Percentiles rank a stretch among this genome's conserved stretches.
These are phyloP conservation scores for Sporothrix variecibatus DNA, from an alignment of 2,329 filamentous ascomycete species.

Conservation along the genomic window DNA sequence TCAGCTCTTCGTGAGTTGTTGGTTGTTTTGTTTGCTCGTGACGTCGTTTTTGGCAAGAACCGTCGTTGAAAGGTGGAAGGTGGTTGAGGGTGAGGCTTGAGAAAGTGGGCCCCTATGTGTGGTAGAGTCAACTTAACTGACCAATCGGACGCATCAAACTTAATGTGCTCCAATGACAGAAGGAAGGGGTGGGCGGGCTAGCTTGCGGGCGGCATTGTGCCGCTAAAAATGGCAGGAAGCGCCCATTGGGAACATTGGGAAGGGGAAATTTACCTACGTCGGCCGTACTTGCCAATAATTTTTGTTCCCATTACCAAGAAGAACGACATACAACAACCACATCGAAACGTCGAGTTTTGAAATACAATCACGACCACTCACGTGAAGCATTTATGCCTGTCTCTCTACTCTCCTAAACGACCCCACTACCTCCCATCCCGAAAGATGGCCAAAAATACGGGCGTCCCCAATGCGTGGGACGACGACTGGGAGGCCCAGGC, in stretches of 20 bases:
- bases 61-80: neutral
- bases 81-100: constrained; percentile 8
- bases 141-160: constrained; percentile 18
- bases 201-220: constrained; percentile 7
- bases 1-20: neutral
- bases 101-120: neutral
- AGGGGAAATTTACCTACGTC: neutral
- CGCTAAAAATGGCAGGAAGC: constrained; percentile 14
- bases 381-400: too few species aligned
- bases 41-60: neutral
- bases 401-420: too few species aligned
- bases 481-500: constrained; percentile 81
- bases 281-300: neutral
- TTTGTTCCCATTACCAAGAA: neutral
- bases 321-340: neutral
- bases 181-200: neutral
- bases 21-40: neutral
- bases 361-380: neutral
- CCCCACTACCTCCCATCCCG: neutral
- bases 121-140: constrained; percentile 1
- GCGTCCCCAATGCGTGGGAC: constrained; percentile 79
- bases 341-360: neutral
- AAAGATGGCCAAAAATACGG: constrained; percentile 47
- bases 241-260: neutral
- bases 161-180: neutral